phyloP scores from a whole-genome alignment of 1,284 basidiomycete species.

The Paramarasmius palmivorus region DNA sequence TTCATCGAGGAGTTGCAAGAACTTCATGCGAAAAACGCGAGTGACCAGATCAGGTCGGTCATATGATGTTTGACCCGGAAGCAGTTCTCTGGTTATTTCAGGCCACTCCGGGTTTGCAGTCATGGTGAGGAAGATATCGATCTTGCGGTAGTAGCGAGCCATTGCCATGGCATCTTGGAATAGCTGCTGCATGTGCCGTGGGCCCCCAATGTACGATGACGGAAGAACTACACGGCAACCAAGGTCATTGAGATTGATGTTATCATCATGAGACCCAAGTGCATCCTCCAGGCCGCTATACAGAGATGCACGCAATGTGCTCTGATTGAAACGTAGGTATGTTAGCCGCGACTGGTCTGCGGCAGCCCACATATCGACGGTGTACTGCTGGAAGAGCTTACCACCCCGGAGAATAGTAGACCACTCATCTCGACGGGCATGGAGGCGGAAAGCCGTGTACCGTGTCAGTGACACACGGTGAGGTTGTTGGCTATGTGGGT shows the following conservation, averaged over 20 bases:
- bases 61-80: constrained; percentile 35
- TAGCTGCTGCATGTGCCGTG: constrained; percentile 38
- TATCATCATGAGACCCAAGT: constrained; percentile 12
- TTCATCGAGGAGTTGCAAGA: constrained; percentile 34
- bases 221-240: constrained; percentile 39
- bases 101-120: constrained; percentile 47
- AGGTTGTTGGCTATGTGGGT: too few species aligned
- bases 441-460: too few species aligned
- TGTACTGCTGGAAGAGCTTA: constrained; percentile 40
- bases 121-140: constrained; percentile 47
- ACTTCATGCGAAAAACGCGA: constrained; percentile 44
- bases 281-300: constrained; percentile 39
- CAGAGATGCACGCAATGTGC: constrained; percentile 32
- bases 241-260: constrained; percentile 27
- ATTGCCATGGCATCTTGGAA: constrained; percentile 48
- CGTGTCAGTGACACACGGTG: too few species aligned
- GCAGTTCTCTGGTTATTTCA: constrained; percentile 40
- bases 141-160: constrained; percentile 28
- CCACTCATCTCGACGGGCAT: too few species aligned
- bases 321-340: constrained; percentile 35
- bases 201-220: constrained; percentile 40
- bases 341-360: constrained; percentile 31
- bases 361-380: constrained; percentile 35
- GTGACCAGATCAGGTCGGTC: constrained; percentile 49
- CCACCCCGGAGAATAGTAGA: constrained; percentile 36